These are phyloP conservation scores for Puccinia hordei DNA, from an alignment of 1,284 basidiomycete genomes.

Conservation along the genomic window DNA sequence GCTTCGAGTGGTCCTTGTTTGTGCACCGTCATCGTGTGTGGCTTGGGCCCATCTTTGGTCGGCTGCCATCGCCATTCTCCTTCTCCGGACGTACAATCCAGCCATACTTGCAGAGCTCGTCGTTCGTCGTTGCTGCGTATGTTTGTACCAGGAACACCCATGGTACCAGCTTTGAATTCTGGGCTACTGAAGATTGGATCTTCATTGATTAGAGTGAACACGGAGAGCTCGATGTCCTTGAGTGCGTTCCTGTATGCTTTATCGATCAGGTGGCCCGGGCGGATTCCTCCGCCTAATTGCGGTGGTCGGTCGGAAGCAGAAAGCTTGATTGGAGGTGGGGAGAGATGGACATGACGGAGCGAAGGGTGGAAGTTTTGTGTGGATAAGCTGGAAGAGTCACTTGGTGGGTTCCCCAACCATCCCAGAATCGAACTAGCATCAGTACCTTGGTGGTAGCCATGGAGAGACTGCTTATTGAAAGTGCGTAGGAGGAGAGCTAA, in stretches of 20 bases:
- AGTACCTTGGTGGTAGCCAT: neutral
- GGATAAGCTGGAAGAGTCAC: neutral
- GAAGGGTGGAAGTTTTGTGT: neutral
- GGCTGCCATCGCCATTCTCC: constrained; percentile 56
- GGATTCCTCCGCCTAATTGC: neutral
- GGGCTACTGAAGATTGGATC: constrained; percentile 26
- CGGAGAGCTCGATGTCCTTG: constrained; percentile 30
- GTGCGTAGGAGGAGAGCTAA: neutral
- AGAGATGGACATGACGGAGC: too few species aligned
- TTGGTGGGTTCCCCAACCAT: constrained; percentile 7
- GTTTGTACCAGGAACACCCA: constrained; percentile 56
- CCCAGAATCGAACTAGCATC: neutral
- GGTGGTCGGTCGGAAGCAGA: constrained; percentile 31
- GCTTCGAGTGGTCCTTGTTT: constrained; percentile 55
- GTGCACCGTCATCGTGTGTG: constrained; percentile 54
- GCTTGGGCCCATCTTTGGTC: constrained; percentile 38
- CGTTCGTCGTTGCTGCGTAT: constrained; percentile 52
- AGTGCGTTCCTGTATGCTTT: constrained; percentile 34
- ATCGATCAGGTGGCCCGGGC: neutral
- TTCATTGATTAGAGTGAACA: constrained; percentile 4
- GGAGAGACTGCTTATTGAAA: neutral
- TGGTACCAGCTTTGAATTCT: constrained; percentile 30
- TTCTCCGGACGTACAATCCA: constrained; percentile 55
- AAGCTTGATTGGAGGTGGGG: constrained; percentile 40
- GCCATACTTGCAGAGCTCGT: constrained; percentile 53